Evolutionary conservation across 257 asterid genomes (phyloP), one percentile per base, ranked within the genome.

Genomic region (Petunia secreta): DNA sequence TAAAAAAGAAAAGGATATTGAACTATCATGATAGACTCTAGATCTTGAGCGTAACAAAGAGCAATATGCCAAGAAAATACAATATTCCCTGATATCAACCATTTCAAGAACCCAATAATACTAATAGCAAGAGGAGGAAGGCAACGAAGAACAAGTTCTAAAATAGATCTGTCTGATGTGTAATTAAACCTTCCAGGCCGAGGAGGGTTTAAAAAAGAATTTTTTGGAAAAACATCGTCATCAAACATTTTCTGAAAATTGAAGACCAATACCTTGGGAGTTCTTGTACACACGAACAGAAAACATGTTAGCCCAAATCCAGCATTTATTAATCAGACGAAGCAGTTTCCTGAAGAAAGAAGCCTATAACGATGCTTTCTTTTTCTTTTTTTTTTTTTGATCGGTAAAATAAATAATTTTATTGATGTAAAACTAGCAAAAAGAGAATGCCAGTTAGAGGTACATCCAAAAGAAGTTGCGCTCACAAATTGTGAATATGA

Each of bases 281-380:
- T 69, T 16, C 76, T 69, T 46, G 59, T 69, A 46, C 13, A 46
- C 25, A 69, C 77, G n/a, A 69, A 46, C 4, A 69, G 77, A 58
- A n/a, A 66, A 44, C 76, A 69, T 69, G 4, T 68, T 9, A 46
- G 11, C 59, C 41, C 25, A 48, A 46, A 69, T 38, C 43, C 10
- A 25, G 25, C 7, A 69, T 48, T 46, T 55, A 25, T 46, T 69
- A 25, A 69, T 69, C 40, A 1, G 77, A 38, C 25, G 48, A 43
- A 67, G 77, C 16, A 10, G 77, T 39, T 46, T 8, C 59, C 0
- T 59, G 40, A 69, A 68, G 55, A 69, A 69, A 69, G 25, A 16
- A 36, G 10, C 5, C 43, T 69, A 46, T 9, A 69, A 8, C 46
- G 75, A 68, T 46, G 59, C 2, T 46, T 4, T 46, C 25, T 69